These are phyloP conservation scores for Leucocoprinus leucothites DNA, from an alignment of 768 basidiomycete genomes.

Conservation along the genomic window DNA sequence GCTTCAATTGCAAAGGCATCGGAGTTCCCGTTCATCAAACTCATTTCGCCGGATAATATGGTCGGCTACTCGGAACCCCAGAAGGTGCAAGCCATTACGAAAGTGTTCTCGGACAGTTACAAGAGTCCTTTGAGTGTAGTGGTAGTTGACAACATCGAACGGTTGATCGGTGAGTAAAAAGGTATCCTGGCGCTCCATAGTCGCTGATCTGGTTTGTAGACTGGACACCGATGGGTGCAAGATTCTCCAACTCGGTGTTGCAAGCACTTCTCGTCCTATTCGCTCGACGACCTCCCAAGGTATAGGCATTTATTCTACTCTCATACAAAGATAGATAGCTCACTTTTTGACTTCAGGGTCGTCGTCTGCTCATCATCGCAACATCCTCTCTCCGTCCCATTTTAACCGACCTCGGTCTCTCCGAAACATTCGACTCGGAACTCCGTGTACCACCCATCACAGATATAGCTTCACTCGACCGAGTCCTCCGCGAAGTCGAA, in stretches of 20 bases:
- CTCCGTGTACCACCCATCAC: conserved; percentile 82
- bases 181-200: neutral
- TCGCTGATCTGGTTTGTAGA: conserved; percentile 43
- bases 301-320: conserved; percentile 25
- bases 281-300: conserved; percentile 89
- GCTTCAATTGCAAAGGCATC: conserved; percentile 93
- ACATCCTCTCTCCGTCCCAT: conserved; percentile 89
- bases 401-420: conserved; percentile 82
- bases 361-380: conserved; percentile 86
- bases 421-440: conserved; percentile 88
- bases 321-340: neutral
- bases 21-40: conserved; percentile 96
- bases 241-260: conserved; percentile 92
- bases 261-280: conserved; percentile 89
- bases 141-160: conserved; percentile 92
- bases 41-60: conserved; percentile 95
- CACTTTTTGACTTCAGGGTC: conserved; percentile 54
- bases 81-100: conserved; percentile 89
- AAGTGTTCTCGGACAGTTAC: conserved; percentile 92
- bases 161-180: conserved; percentile 70
- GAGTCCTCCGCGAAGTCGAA: conserved; percentile 74
- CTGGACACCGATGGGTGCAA: conserved; percentile 95
- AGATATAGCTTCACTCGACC: conserved; percentile 65
- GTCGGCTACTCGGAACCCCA: conserved; percentile 91
- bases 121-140: conserved; percentile 97